Base-by-base conservation (phyloP, 2,329 filamentous ascomycete genomes). In the Epichloe aotearoae region DNA sequence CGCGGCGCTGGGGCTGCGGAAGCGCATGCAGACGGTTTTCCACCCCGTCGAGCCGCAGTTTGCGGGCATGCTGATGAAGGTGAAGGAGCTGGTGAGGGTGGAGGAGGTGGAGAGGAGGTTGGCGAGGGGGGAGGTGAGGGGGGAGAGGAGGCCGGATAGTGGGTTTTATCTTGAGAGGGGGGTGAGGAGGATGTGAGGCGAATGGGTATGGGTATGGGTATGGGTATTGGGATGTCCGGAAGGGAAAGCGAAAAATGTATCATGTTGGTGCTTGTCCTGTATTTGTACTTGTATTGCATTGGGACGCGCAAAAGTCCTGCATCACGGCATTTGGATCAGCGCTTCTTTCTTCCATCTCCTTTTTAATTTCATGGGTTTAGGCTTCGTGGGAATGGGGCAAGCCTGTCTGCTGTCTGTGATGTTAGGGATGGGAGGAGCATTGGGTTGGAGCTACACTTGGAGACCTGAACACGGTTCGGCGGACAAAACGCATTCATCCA, bases 31-130 rank as follows among this genome's bases (percentile, higher is more conserved):
- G 62, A 91, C 86, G 50, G 90, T 95, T 61, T 95, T 94, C 75
- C 85, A 95, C 69, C 86, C 87, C 38, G 88, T 95, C 54, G 79
- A 79, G 54, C 80, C 83, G 41, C 82, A 88, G 58, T 82, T 88
- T 55, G 90, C 90, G 10, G 90, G 90, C 64, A 88, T 94, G 73
- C 88, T 96, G 62, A 84, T 96, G 75, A 84, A 85, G 68, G 88
- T 96, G 60, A 96, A 96, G 74, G 90, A 96, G 71, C 73, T 96
- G 55, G 87, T 96, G 44, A 75, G 80, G 50, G 88, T 95, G 37
- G 73, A 82, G 58, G 89, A 95, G 70, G 88, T 94, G 43, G 80
- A 83, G 36, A 65, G 70, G 54, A 66, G 76, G 34, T 65, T 88
- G 68, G 83, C 75, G 7, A 38, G 14, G 79, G 80, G 23, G 63